Conservation (phyloP, 495 filamentous ascomycete genomes). For the Physcia stellaris region DNA sequence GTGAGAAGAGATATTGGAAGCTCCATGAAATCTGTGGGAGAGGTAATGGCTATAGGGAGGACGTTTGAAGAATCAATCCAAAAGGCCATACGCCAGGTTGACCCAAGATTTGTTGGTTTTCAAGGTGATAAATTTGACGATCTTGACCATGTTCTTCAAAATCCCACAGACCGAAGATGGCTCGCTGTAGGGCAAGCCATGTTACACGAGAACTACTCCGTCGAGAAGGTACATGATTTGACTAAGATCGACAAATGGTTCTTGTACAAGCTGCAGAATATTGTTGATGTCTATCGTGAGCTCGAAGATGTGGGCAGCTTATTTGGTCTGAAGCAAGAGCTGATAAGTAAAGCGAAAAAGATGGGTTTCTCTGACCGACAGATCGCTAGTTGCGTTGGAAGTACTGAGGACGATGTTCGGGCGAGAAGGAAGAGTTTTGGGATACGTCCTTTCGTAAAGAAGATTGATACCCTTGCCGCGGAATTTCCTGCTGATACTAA, state of each 20-base stretch:
- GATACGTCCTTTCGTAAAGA: conserved; percentile 85
- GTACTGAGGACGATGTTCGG: conserved; percentile 80
- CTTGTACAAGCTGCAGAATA: conserved; percentile 91
- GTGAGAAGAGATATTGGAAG: conserved; percentile 95
- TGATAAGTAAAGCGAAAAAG: conserved; percentile 85
- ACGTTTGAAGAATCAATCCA: conserved; percentile 99
- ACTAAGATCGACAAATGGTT: conserved; percentile 99
- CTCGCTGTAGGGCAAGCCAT: conserved; percentile 95
- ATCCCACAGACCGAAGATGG: conserved; percentile 92
- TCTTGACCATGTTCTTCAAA: conserved; percentile 75
- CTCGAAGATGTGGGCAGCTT: conserved; percentile 81
- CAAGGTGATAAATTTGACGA: conserved; percentile 92
- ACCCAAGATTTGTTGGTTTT: conserved; percentile 81
- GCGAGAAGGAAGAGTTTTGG: conserved; percentile 74
- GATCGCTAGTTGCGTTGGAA: conserved; percentile 74
- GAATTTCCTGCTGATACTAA: conserved; percentile 97
- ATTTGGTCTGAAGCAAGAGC: conserved; percentile 72
- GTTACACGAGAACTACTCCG: conserved; percentile 89
- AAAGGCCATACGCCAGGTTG: conserved; percentile 93
- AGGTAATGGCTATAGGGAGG: conserved; percentile 97
- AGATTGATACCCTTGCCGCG: conserved; percentile 91
- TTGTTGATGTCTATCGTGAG: conserved; percentile 78
- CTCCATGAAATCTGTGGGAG: conserved; percentile 96
- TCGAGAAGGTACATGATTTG: conserved; percentile 80
- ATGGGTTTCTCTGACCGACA: conserved; percentile 94